Base-by-base conservation (phyloP, 2,329 filamentous ascomycete species). In the Venturiaceae sp. region DNA sequence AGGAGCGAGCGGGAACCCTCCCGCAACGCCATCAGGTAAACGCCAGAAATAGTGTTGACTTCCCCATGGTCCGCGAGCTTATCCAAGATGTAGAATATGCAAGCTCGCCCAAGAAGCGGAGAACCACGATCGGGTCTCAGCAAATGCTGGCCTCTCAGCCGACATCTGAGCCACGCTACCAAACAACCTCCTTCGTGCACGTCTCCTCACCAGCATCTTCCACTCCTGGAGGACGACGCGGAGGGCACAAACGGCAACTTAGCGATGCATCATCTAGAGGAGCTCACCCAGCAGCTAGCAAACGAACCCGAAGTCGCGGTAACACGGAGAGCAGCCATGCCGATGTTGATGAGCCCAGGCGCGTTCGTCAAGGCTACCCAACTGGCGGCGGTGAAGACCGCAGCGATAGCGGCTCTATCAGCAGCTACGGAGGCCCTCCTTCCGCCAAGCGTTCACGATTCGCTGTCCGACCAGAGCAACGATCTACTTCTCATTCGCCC, bases 81-180 rank as follows among this genome's bases (percentile, higher is more conserved):
- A 79, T 72, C 64, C 74, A 72, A 72, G 71, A 77, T 74, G 71
- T 77, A 71, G 83, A 86, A 68, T 80, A 84, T 71, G 83, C 84
- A 68, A 87, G 88, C 70, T 90, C 88, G 62, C 90, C 90, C 33
- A 88, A 87, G 70, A 95, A 95, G 77, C 86, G 91, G 66, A 95
- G 95, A 75, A 85, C 87, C 44, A 74, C 77, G 67, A 46, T 30
- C 28, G 77, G 78, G 30, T 71, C 72, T 33, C 80, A 83, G 64
- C 74, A 75, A 60, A 69, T 76, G 58, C 7, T 58, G 5, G 74
- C 75, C 59, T 79, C 80, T 44, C 72, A 76, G 23, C 80, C 80
- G 21, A 75, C 79, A 55, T 76, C 75, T 53, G 76, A 76, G 62
- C 73, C 75, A 13, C 72, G 75, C 55, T 76, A 80, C 65, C 76